Base-by-base conservation (phyloP, 2,329 filamentous ascomycete genomes). In the Penicillium glabrum region DNA sequence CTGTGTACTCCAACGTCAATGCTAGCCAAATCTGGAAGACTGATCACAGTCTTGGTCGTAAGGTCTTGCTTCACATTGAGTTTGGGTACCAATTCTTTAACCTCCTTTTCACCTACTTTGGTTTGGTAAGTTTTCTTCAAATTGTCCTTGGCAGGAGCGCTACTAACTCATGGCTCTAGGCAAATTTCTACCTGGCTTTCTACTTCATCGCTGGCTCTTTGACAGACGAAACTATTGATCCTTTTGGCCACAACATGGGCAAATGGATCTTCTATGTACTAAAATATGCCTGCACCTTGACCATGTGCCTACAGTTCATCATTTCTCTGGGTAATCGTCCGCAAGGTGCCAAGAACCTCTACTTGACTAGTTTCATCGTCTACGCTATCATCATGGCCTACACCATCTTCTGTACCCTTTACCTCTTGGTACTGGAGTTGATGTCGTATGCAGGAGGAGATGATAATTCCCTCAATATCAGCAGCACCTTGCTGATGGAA, bases 111-210 rank as follows among this genome's bases (percentile, higher is more conserved):
- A 99, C 95, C 46, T 99, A 91, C 80, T 98, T 99, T 80, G 96
- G 93, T 11, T 86, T 99, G 65, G 79, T 78, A 68, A 60, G 75
- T 69, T 1, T 7, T 46, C 8, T 13, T 21, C 3, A 47, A 46
- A 9, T 33, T 21, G 13, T 27, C 45, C 13, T 10, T 10, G 6
- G 13, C 9, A 35, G 10, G 3, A 19, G 29, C 16, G 8, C 48
- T 5, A 13, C 24, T 33, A 19, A 47, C 67, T 14, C 26, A 8
- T 27, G n/a, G 27, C 33, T 3, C 46, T 16, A 80, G 78, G 93
- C 93, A 75, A 99, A 99, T 80, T 99, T 98, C 82, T 99, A 98
- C 75, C 87, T 99, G 51, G 96, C 93, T 56, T 99, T 99, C 79
- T 99, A 93, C 83, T 99, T 99, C 79, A 89, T 99, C 64, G 92